phyloP scores from a whole-genome alignment of 73 alveolate species.

The Paramecium tetraurelia region DNA sequence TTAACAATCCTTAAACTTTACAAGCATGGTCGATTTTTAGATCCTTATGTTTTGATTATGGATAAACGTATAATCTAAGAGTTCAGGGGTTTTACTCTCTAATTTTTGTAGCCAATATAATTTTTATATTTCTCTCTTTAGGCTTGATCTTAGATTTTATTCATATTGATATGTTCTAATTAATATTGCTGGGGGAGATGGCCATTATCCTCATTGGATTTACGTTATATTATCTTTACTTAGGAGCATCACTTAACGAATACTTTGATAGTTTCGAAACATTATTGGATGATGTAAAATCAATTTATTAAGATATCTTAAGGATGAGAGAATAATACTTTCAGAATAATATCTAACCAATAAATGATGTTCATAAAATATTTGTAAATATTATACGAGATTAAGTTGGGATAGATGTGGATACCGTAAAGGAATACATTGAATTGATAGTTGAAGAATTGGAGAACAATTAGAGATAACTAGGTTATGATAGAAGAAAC shows the following conservation, averaged over 20 bases:
- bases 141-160: background rate
- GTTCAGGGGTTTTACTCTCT: conserved; percentile 5
- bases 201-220: background rate
- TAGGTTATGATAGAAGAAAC: background rate
- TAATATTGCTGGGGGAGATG: background rate
- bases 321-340: conserved; percentile 41
- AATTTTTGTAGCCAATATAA: background rate
- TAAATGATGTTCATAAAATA: conserved; percentile 25
- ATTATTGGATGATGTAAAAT: conserved; percentile 24
- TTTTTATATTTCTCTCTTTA: background rate
- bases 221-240: background rate
- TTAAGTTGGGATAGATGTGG: background rate
- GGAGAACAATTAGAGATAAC: background rate
- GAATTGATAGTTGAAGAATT: background rate
- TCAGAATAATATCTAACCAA: background rate
- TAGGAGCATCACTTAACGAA: conserved; percentile 23
- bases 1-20: conserved; percentile 24
- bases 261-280: conserved; percentile 42
- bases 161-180: background rate
- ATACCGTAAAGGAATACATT: background rate
- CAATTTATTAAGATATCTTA: conserved; percentile 28
- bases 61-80: conserved; percentile 26
- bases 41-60: conserved; percentile 24
- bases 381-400: background rate
- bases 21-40: conserved; percentile 43